Base-by-base conservation (phyloP, 1,284 basidiomycete genomes). In the Boletus sp. region DNA sequence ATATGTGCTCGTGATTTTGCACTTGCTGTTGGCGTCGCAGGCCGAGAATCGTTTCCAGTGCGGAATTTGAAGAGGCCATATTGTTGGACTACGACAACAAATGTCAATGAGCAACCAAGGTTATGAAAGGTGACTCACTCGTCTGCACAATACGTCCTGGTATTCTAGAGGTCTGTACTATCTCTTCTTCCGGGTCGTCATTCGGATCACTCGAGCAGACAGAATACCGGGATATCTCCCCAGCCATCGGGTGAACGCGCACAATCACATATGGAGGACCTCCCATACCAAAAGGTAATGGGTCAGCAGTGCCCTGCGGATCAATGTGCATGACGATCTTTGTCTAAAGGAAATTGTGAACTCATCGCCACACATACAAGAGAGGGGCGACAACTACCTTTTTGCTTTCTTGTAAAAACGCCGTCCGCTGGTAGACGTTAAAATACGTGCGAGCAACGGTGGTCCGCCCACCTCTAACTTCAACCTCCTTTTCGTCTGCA, bases 311-410 rank as follows among this genome's bases (percentile, higher is more conserved):
- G 1, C 87, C 87, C 12, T 77, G 62, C 16, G 82, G 78, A 63
- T 93, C 89, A 47, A 94, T 80, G 54, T 93, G 89, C 35, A 94
- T 75, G 8, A 91, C 82, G 16, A 91, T 78, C 70, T 93, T 94
- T n/a, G 84, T 88, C 90, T 94, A 58, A 8, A 52, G 46, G 22
- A 33, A 33, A 44, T 13, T 29, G 44, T 59, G 46, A 57, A 49
- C 13, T 27, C 34, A 26, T 46, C 20, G 20, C 27, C 17, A 34
- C 29, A 7, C 17, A 22, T 33, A 22, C 36, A 32, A 41, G 40
- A 39, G 29, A 42, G 30, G 19, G 27, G 20, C 37, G 20, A 30
- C 48, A 35, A 56, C 66, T 50, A 91, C 91, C 79, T 91, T 94
- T 66, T 81, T 84, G 2, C 70, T 67, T 57, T 89, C 86, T 55